Base-by-base conservation (phyloP, 2,329 filamentous ascomycete species). In the Didymella arachidicola region DNA sequence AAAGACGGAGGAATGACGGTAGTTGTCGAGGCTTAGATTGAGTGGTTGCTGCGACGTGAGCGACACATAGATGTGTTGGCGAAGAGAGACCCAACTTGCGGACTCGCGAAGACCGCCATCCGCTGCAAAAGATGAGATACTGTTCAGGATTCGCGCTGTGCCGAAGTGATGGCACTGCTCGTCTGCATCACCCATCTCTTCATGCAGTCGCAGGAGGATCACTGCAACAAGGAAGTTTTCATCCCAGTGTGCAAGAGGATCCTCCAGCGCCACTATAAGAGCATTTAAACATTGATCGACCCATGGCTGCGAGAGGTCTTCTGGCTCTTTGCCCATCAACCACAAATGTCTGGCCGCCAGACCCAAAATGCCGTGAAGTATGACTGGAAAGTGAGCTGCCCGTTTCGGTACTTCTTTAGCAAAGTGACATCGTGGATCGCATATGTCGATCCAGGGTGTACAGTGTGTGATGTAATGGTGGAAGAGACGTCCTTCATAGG, bases 191-290 rank as follows among this genome's bases (percentile, higher is more conserved):
- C 74, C 74, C 72, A 77, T 77, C 54, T 83, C 82, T 64, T 83
- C 82, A 52, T 83, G 82, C 5, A 83, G 73, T 0, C 82, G 77
- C 19, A 83, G 67, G 6, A 83, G 77, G 8, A 83, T 82, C 0
- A 84, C 81, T 0, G 81, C 80, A 0, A 81, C 77, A 0, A 84
- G 69, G 2, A 83, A 76, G 16, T 79, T 80, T 30, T 81, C 81
- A 46, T 81, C 79, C 64, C 79, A 81, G 1, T 77, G 76, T 1
- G 77, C 70, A 1, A 74, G 72, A 0, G 80, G 78, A 34, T 77
- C 75, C 7, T 79, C 75, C 14, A 83, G 72, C 2, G 79, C 78
- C 11, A 78, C 71, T 2, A 83, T 82, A 5, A 84, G 73, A 11
- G 81, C 69, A 52, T 81, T 77, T 10, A 83, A 71, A 56, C 81